phyloP scores from a whole-genome alignment of 176 grass and related monocot genomes.

The Aegilops speltoides region DNA sequence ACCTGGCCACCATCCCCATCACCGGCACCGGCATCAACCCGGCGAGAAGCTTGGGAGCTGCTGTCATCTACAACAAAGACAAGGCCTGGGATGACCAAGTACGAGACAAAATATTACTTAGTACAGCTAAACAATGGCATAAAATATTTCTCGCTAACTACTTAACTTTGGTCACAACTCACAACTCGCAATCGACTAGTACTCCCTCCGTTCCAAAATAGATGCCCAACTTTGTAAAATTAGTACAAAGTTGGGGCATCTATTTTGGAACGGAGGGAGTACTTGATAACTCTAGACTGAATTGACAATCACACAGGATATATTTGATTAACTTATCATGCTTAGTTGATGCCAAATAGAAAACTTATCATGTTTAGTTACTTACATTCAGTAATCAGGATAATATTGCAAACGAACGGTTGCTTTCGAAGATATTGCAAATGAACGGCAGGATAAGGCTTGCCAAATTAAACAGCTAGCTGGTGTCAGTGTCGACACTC shows the following conservation, averaged over 20 bases:
- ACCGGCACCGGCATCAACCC: constrained; percentile 94
- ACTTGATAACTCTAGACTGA: constrained; percentile 9
- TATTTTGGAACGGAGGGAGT: no score
- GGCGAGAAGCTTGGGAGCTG: constrained; percentile 77
- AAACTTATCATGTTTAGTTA: not conserved
- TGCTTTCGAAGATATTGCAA: not conserved
- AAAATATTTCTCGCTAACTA: not conserved
- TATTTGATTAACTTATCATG: not conserved
- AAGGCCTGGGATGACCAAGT: constrained; percentile 79
- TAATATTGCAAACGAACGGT: constrained; percentile 18
- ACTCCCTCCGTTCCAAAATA: no score
- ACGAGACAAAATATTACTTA: not conserved
- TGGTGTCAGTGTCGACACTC: not conserved
- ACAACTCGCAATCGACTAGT: not conserved
- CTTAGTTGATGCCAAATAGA: not conserved
- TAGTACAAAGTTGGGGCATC: no score
- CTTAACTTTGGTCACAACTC: not conserved
- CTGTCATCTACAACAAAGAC: constrained; percentile 71
- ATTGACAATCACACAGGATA: not conserved
- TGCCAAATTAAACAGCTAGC: not conserved
- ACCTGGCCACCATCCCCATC: constrained; percentile 85
- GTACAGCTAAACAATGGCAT: not conserved
- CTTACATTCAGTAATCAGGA: not conserved
- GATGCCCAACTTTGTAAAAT: no score
- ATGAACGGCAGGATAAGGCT: constrained; percentile 25